Base-by-base conservation (phyloP, 2,329 filamentous ascomycete species). In the Ilyonectria robusta region DNA sequence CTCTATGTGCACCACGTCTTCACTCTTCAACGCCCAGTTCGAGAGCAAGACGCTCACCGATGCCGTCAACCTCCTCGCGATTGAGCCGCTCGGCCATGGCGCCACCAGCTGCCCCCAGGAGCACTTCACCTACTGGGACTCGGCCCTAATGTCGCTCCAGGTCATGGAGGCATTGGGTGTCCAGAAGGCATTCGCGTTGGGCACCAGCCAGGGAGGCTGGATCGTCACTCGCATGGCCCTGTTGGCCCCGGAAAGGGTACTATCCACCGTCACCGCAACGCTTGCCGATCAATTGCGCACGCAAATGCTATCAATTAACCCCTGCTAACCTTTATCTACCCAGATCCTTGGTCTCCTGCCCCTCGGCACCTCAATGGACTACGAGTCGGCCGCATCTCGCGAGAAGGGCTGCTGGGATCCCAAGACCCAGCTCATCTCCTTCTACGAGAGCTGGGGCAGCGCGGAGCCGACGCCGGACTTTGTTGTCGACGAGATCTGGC, bases 61-160 rank as follows among this genome's bases (percentile, higher is more conserved):
- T 31, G 78, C 78, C 6, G 79, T 83, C 71, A 88, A 88, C 71
- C 79, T 88, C 6, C 75, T 88, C 6, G 85, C 85, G 48, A 81
- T 88, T 62, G 86, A 88, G 76, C 85, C 84, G 1, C 81, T 88
- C 0, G 86, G 86, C 62, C 86, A 88, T 70, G 86, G 86, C 67
- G 77, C 81, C 17, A 87, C 85, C 1, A 78, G 75, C 62, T 80
- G 74, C 62, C 60, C 75, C n/a, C 72, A 74, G 0, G 84, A 86
- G 71, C 83, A 86, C 65, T 88, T 86, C 71, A 88, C 84, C 2
- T 87, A 87, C 78, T 88, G 86, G 86, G 86, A 88, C 74, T 78
- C 85, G 3, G 86, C 86, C 50, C 77, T 82, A 65, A 84, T 90
- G 84, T 83, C 84, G 11, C 77, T 88, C 9, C 87, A 90, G 77